Percentiles rank a stretch among this genome's conserved stretches.
Conservation (phyloP, 352 stramenopile species). For the Phytopythium oedochilum region DNA sequence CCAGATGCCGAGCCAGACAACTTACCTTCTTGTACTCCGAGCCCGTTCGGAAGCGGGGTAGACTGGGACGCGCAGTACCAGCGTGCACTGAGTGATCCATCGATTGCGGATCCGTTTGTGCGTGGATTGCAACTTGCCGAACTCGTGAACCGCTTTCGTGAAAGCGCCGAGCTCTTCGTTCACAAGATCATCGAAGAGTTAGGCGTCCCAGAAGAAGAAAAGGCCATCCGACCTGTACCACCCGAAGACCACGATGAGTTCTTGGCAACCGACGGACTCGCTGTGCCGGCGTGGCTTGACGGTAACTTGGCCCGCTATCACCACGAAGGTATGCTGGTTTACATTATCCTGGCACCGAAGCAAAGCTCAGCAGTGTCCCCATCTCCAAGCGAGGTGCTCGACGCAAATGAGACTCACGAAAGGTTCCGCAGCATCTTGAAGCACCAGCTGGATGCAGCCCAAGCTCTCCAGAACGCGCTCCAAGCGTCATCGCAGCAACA, state of each 20-base stretch:
- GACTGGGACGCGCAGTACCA: not conserved
- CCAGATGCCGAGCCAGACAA: not conserved
- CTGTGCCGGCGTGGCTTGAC: conserved; percentile 3
- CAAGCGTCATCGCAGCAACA: not conserved
- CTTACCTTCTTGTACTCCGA: not conserved
- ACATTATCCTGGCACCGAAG: conserved; percentile 13
- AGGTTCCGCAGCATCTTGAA: conserved; percentile 32
- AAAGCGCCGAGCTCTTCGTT: conserved; percentile 4
- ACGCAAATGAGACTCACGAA: not conserved
- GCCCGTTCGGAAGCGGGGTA: not conserved
- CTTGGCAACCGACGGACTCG: conserved; percentile 26
- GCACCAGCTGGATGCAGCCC: conserved; percentile 45
- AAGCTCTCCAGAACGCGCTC: conserved; percentile 25
- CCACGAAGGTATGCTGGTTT: conserved; percentile 27
- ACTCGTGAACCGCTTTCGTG: not conserved
- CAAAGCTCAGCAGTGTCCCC: not conserved
- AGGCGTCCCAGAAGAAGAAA: conserved; percentile 13
- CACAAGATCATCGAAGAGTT: conserved; percentile 34
- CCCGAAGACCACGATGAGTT: conserved; percentile 26
- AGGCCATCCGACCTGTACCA: conserved; percentile 10
- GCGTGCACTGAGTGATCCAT: not conserved
- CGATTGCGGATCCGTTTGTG: not conserved
- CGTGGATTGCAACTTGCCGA: not conserved
- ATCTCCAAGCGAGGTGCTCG: not conserved
- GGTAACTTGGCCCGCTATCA: conserved; percentile 20